These are phyloP conservation scores for Cicer cuneatum DNA, from an alignment of 306 rosid species.

Conservation along the genomic window DNA sequence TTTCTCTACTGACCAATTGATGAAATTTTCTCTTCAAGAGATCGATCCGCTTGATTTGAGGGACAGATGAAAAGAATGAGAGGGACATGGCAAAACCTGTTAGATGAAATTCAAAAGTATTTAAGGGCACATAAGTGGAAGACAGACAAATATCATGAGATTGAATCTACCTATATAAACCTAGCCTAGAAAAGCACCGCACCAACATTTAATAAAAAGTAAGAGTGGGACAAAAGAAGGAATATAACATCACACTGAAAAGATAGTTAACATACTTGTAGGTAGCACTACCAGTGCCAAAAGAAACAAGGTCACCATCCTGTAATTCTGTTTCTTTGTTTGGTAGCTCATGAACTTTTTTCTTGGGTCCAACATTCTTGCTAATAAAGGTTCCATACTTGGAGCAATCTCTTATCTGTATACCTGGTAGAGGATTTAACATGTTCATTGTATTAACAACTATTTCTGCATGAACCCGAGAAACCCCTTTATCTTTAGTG, in stretches of 20 bases:
- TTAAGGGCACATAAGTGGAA: constrained; percentile 19
- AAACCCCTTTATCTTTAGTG: constrained; percentile 89
- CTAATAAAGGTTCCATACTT: constrained; percentile 82
- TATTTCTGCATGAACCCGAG: constrained; percentile 93
- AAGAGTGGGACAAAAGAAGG: constrained; percentile 26
- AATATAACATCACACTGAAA: constrained; percentile 27
- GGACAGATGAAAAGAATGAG: constrained; percentile 60
- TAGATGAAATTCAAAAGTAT: constrained; percentile 39
- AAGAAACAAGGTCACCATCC: constrained; percentile 79
- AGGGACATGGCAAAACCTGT: constrained; percentile 85
- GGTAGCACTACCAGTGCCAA: constrained; percentile 89
- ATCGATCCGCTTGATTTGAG: constrained; percentile 54
- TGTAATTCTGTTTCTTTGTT: constrained; percentile 70
- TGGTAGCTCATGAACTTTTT: constrained; percentile 78
- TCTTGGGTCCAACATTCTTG: constrained; percentile 59
- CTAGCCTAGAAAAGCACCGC: constrained; percentile 35
- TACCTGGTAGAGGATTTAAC: constrained; percentile 44
- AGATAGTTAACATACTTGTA: constrained; percentile 64
- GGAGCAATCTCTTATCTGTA: constrained; percentile 76
- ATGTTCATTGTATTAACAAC: constrained; percentile 65
- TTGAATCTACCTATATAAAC: constrained; percentile 1
- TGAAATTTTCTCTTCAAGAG: constrained; percentile 68
- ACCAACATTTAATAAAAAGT: constrained; percentile 14
- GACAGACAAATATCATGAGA: constrained; percentile 29
- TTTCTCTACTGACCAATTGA: constrained; percentile 73